Base-by-base conservation (phyloP, 192 early-diverging fungal genomes). In the Gamsiella multidivaricata region DNA sequence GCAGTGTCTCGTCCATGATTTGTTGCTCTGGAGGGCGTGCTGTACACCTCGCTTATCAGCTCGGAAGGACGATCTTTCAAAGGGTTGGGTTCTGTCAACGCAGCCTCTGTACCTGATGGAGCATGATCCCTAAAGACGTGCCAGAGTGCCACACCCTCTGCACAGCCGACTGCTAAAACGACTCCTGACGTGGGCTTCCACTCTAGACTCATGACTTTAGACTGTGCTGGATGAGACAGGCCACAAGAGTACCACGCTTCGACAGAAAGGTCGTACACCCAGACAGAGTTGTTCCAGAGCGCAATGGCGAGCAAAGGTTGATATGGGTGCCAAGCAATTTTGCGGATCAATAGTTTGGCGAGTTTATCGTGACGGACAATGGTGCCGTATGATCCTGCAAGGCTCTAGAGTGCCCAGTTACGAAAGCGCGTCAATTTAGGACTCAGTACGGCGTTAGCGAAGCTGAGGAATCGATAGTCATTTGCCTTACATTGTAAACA, bases 281-380 rank as follows among this genome's bases (percentile, higher is more conserved):
- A 90, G 0, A 94, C 71, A 28, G 80, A 76, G 62, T 92, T 85
- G 15, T 89, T 84, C 64, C 87, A 80, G 58, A 92, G 91, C 0
- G 87, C 88, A 49, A 95, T 80, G 3, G 92, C 92, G 22, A 95
- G 54, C 3, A 91, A 64, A 10, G 89, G 85, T 36, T 85, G 82
- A 60, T 91, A 84, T 22, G 86, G 91, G 47, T 95, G 94, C 90
- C 92, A 95, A 0, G 91, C 92, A 4, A 94, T 69, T n/a, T 81
- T 83, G 33, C 76, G 79, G 51, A 93, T 76, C 15, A 82, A 61
- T 7, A 78, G 54, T 45, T 78, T 67, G 31, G 74, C 74, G 5
- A 78, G 54, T 50, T 61, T 68, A 54, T 78, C 74, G 59, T 56
- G 58, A 14, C 54, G 69, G 18, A 71, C 54, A 54, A 71, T 63